Evolutionary conservation across 2,329 filamentous ascomycete species (phyloP), one percentile per base, ranked within the genome.

Genomic region (Tolypocladium endophyticum): DNA sequence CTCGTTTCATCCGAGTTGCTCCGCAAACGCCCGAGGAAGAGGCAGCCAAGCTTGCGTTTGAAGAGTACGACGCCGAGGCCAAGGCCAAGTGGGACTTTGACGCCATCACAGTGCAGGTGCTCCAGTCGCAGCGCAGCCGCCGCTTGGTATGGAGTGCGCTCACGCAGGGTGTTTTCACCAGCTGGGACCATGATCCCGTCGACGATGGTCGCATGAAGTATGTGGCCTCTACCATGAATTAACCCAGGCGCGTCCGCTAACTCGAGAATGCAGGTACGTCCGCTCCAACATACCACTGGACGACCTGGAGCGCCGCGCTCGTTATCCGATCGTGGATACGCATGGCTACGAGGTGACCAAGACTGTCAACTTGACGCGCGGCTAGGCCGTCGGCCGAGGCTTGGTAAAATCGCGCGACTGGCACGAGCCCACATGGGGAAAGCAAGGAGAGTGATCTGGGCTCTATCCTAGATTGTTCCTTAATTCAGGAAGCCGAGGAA

Each of bases 181-280:
- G 86, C 70, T 97, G 92, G 92, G 92, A 97, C 73, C 89, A 88
- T 74, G 83, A 92, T 75, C 91, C 91, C 0, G 75, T 81, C 3
- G 85, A 89, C 64, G 84, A 90, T 68, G 88, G 87, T 33, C 77
- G 81, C 55, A 79, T 84, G 64, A 88, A 87, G 79, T 86, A 76
- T 74, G 80, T 75, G 30, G 25, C 56, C 45, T 20, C 25, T 20
- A 3, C 14, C 25, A 28, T 36, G 43, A 41, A 16, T 25, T 33
- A 18, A 23, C 25, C 25, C 30, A 38, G 9, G 36, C 18, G 28
- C 11, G 20, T 23, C 14, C 18, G 33, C 45, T 35, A 52, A 43
- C 36, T 52, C 35, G 16, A 25, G 35, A 11, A 30, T 20, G 35
- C 45, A 89, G 89, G 74, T 95, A 93, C 73, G 95, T 97, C 67